Base-by-base conservation (phyloP, 371 early-diverging fungal genomes). In the Blakeslea trispora region DNA sequence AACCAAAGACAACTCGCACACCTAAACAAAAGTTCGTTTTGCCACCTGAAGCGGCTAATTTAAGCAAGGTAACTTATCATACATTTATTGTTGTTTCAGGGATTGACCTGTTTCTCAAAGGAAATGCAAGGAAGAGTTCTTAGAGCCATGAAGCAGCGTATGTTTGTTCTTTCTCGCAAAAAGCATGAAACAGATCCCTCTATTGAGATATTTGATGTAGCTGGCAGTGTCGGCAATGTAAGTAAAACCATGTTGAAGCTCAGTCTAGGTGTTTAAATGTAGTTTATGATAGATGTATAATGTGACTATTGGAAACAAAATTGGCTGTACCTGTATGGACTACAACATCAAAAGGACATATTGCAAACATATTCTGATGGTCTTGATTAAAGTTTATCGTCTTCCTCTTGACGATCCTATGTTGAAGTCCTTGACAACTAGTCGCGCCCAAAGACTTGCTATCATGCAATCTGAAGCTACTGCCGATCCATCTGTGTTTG, bases 171-270 rank as follows among this genome's bases (percentile, higher is more conserved):
- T 19, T 55, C 57, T 5, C 48, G 72, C 32, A 39, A 55, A 5
- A 28, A 46, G 2, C 14, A 11, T 13, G 19, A 24, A 19, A 0
- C 15, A 6, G 53, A 50, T 34, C 31, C 56, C 1, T 55, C 49
- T 18, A 10, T 10, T 7, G 62, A 64, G 48, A 40, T 11, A 1
- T 72, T 72, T 22, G 57, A 72, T 51, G 71, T 74, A 7, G 40
- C 71, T 14, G 75, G 75, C 15, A 74, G 71, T 43, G 57, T 64
- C 22, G 75, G 71, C 18, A 74, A 62, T 37, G 75, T 74, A 74
- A 55, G 62, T 52, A 31, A 15, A 11, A 3, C 10, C 7, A n/a
- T 15, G 5, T 21, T 45, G 14, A 7, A 3, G 19, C n/a, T 10
- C 31, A 15, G 15, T 1, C 23, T 39, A 23, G 46, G 10, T 23